phyloP scores from a whole-genome alignment of 2,329 filamentous ascomycete species.

The Monilinia polystroma region DNA sequence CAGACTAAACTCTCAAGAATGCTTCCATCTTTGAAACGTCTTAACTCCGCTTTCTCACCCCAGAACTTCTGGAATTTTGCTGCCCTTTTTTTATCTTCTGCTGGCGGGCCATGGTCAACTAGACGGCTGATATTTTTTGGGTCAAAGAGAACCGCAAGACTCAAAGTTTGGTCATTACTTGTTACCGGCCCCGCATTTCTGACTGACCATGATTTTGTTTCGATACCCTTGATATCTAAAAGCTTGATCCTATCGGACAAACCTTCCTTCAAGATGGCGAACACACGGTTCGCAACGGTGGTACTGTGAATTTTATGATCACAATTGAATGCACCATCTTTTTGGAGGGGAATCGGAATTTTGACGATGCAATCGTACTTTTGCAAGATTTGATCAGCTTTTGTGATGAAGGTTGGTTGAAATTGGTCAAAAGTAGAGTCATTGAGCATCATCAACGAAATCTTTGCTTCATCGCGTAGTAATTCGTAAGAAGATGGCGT shows the following conservation, averaged over 20 bases:
- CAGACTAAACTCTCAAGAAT: slow-evolving; percentile 92
- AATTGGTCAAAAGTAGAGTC: slow-evolving; percentile 77
- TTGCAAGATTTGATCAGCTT: slow-evolving; percentile 53
- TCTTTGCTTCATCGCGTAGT: slow-evolving; percentile 71
- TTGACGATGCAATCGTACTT: slow-evolving; percentile 53
- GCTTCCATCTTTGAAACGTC: slow-evolving; percentile 92
- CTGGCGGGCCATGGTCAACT: slow-evolving; percentile 84
- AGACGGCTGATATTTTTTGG: slow-evolving; percentile 68
- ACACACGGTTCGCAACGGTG: slow-evolving; percentile 54
- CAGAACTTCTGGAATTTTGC: slow-evolving; percentile 85
- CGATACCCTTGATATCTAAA: slow-evolving; percentile 56
- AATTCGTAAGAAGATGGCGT: slow-evolving; percentile 75
- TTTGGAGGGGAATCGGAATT: slow-evolving; percentile 27
- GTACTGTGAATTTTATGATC: slow-evolving; percentile 35
- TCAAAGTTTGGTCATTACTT: slow-evolving; percentile 45
- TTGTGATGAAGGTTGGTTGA: slow-evolving; percentile 75
- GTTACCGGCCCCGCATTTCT: slow-evolving; percentile 42
- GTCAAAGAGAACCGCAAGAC: slow-evolving; percentile 71
- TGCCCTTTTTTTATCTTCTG: slow-evolving; percentile 81
- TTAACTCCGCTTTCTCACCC: slow-evolving; percentile 89
- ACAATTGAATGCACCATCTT: slow-evolving; percentile 25
- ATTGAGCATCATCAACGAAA: slow-evolving; percentile 72
- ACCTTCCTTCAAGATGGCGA: slow-evolving; percentile 66
- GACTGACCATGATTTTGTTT: slow-evolving; percentile 48
- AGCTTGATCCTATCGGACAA: slow-evolving; percentile 72